Evolutionary conservation across 2,329 filamentous ascomycete species (phyloP).

Genomic region (Fusarium torreyae): DNA sequence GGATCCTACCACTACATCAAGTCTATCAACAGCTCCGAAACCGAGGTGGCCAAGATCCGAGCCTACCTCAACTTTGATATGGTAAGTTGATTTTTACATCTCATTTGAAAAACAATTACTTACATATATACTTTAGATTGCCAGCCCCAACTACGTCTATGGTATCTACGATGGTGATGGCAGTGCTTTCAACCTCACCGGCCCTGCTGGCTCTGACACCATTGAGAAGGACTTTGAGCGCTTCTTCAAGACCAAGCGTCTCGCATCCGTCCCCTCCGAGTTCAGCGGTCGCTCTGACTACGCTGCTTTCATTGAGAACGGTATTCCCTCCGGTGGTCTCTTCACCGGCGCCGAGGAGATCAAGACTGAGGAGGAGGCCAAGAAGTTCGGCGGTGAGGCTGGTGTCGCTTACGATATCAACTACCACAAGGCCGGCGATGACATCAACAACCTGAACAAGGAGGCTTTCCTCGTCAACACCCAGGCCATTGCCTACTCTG

Average conservation of each 20-base stretch:
- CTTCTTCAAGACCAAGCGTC: slow-evolving; percentile 64
- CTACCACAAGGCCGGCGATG: slow-evolving; percentile 64
- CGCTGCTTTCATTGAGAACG: slow-evolving; percentile 75
- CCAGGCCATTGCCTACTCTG: slow-evolving; percentile 59
- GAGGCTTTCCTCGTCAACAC: slow-evolving; percentile 64
- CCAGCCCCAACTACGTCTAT: slow-evolving; percentile 65
- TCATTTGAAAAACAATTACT: neutral
- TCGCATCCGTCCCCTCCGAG: slow-evolving; percentile 70
- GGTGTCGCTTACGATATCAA: slow-evolving; percentile 64
- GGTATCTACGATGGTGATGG: slow-evolving; percentile 73
- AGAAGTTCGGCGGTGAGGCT: slow-evolving; percentile 73
- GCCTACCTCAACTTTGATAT: slow-evolving; percentile 73
- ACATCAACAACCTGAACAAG: slow-evolving; percentile 56
- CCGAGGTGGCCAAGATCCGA: slow-evolving; percentile 65
- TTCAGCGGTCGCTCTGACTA: slow-evolving; percentile 79
- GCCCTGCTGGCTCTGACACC: slow-evolving; percentile 71
- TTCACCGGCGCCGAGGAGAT: slow-evolving; percentile 77
- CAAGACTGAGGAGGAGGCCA: slow-evolving; percentile 73
- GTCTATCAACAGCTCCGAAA: slow-evolving; percentile 57
- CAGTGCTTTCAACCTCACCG: slow-evolving; percentile 70
- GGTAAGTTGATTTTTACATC: slow-evolving; percentile 50
- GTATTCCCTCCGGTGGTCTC: slow-evolving; percentile 77
- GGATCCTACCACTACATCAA: slow-evolving; percentile 66
- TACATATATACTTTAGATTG: slow-evolving; percentile 51
- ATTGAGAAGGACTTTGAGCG: slow-evolving; percentile 71